Base-by-base conservation (phyloP, 495 filamentous ascomycete genomes). In the Penicillium angulare region DNA sequence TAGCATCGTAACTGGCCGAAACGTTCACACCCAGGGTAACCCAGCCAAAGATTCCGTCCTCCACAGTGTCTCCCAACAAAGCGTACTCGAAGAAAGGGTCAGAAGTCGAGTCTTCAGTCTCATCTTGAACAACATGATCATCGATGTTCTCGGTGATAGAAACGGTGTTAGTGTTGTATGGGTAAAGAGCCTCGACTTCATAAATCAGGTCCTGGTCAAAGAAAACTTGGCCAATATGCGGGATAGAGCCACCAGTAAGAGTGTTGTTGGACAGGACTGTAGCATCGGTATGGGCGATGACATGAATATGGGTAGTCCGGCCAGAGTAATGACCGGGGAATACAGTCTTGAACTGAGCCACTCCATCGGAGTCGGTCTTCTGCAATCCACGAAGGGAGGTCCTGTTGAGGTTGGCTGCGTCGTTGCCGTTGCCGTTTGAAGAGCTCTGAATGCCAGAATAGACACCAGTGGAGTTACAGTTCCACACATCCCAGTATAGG, bases 211-310 rank as follows among this genome's bases (percentile, higher is more conserved):
- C 50, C 50, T 79, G 67, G 49, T 79, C 74, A 38, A 69, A 83
- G 76, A 79, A 83, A 18, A 82, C 24, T 57, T 84, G 79, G 15
- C 79, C 79, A 49, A 81, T 69, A 60, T 85, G 79, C 3, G 72
- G 55, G 1, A 78, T 73, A 5, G 57, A 56, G 13, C 75, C 78
- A 36, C 71, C 73, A 16, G 55, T 67, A 43, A 75, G 55, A 5
- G 73, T 79, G 47, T 64, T 64, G 59, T 79, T 81, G 17, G 58
- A 43, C 26, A 62, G 45, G 12, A 73, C 50, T 0, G 34, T 21
- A 15, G 16, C 34, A 38, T 39, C 17, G 17, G 22, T 16, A 39
- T 81, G 79, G 1, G 71, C 72, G 32, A 80, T 63, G 32, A 75
- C 32, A 53, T 80, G 79, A 38, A 48, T 57, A 51, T 82, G 78